These are phyloP conservation scores for Metschnikowia reukaufii DNA, from an alignment of 805 yeast species.

Conservation along the genomic window DNA sequence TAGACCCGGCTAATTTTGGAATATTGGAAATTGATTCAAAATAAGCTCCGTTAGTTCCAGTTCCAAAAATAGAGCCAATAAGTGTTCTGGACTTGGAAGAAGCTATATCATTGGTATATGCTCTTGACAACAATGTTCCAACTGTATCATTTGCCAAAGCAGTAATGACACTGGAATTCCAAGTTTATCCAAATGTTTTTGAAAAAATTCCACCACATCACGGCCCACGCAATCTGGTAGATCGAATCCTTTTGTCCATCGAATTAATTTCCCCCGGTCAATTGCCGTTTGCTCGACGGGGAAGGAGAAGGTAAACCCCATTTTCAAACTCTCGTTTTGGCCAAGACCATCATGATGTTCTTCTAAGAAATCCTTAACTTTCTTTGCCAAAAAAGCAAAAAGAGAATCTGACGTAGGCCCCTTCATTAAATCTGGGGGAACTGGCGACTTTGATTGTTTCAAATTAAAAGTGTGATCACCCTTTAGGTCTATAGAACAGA, in stretches of 20 bases:
- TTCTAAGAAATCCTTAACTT: conserved; percentile 62
- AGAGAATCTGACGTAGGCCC: conserved; percentile 60
- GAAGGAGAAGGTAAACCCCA: conserved; percentile 94
- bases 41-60: conserved; percentile 97
- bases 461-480: conserved; percentile 80
- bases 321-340: conserved; percentile 45
- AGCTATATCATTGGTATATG: conserved; percentile 66
- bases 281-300: conserved; percentile 87
- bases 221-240: conserved; percentile 81
- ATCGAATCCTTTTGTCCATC: conserved; percentile 97
- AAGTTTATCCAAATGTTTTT: conserved; percentile 60
- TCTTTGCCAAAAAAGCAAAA: conserved; percentile 72
- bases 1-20: conserved; percentile 56
- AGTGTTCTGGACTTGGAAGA: conserved; percentile 72
- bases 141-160: conserved; percentile 96
- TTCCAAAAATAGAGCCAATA: conserved; percentile 91
- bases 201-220: conserved; percentile 76
- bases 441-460: conserved; percentile 72
- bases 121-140: conserved; percentile 86
- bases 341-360: conserved; percentile 58
- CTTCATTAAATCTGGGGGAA: conserved; percentile 78
- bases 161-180: conserved; percentile 68
- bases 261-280: conserved; percentile 73
- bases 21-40: conserved; percentile 73
- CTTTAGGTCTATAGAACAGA: conserved; percentile 76